Percentiles rank a stretch among this genome's conserved stretches.
phyloP scores from a whole-genome alignment of 2,329 filamentous ascomycete genomes.

The Knufia petricola region DNA sequence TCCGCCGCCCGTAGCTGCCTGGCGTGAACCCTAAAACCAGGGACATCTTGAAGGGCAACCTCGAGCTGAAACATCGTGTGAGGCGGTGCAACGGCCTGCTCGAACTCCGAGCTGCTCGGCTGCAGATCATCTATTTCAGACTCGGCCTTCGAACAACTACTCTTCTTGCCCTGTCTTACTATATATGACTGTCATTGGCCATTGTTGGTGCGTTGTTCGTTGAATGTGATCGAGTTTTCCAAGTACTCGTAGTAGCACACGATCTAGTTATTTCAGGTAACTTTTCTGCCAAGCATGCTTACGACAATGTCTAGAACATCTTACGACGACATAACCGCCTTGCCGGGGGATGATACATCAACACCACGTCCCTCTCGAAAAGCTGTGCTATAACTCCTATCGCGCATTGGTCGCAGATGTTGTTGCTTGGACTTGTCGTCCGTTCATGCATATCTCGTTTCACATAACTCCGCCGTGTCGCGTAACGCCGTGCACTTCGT shows the following conservation, averaged over 20 bases:
- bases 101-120: not conserved
- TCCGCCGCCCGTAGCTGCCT: not conserved
- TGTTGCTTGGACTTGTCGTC: not conserved
- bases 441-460: conserved; percentile 7
- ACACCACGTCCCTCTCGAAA: too few relatives aligned
- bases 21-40: not conserved
- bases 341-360: too few relatives aligned
- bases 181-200: too few relatives aligned
- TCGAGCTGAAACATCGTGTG: too few relatives aligned
- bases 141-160: too few relatives aligned
- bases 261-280: not conserved
- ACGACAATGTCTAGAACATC: too few relatives aligned
- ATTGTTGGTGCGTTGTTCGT: too few relatives aligned
- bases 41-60: not conserved
- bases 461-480: conserved; percentile 7
- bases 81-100: not conserved
- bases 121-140: not conserved
- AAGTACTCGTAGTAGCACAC: too few relatives aligned
- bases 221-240: not conserved
- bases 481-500: not conserved
- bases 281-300: not conserved
- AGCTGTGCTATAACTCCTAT: too few relatives aligned
- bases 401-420: too few relatives aligned
- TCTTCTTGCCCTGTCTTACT: too few relatives aligned
- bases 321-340: too few relatives aligned